Percentiles rank a stretch among this genome's conserved stretches.
Evolutionary conservation across 2,329 filamentous ascomycete genomes (phyloP).

Genomic region (Fusarium xyrophilum): DNA sequence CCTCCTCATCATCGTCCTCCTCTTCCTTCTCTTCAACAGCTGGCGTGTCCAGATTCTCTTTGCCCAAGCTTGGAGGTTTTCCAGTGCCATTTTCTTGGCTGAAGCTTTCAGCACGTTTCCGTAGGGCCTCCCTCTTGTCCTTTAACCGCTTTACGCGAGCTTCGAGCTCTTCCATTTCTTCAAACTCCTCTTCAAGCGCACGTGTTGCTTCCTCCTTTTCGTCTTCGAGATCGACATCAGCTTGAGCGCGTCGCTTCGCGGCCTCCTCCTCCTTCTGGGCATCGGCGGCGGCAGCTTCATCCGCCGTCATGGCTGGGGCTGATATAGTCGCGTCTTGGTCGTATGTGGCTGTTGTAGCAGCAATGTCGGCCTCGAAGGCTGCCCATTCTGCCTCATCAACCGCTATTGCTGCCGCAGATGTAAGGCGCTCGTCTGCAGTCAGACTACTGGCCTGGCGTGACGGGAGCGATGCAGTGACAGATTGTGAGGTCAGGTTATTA

Average conservation of each 20-base stretch:
- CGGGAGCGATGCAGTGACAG: constrained; percentile 42
- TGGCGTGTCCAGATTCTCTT: constrained; percentile 42
- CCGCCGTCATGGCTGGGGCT: constrained; percentile 70
- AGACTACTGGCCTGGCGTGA: constrained; percentile 40
- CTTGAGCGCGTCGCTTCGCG: constrained; percentile 60
- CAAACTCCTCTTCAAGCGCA: constrained; percentile 78
- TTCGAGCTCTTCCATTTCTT: constrained; percentile 83
- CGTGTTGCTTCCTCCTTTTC: constrained; percentile 79
- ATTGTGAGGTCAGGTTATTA: constrained; percentile 19
- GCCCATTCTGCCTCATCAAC: constrained; percentile 83
- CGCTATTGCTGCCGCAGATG: constrained; percentile 25
- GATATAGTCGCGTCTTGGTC: constrained; percentile 66
- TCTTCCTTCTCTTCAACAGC: constrained; percentile 52
- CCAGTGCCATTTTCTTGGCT: constrained; percentile 40
- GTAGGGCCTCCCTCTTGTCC: constrained; percentile 73
- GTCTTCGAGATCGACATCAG: constrained; percentile 64
- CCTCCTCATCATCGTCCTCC: constrained; percentile 58
- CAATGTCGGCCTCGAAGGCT: constrained; percentile 85
- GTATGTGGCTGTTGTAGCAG: constrained; percentile 51
- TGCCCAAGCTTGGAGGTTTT: constrained; percentile 28
- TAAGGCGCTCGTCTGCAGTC: constrained; percentile 27
- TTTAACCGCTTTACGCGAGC: constrained; percentile 72
- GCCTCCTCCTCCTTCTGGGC: constrained; percentile 58
- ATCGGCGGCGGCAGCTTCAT: constrained; percentile 64
- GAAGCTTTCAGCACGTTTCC: constrained; percentile 48